Percentiles rank a stretch among this genome's conserved stretches.
Conservation (phyloP, 805 yeast species). For the Debaryomyces hansenii region DNA sequence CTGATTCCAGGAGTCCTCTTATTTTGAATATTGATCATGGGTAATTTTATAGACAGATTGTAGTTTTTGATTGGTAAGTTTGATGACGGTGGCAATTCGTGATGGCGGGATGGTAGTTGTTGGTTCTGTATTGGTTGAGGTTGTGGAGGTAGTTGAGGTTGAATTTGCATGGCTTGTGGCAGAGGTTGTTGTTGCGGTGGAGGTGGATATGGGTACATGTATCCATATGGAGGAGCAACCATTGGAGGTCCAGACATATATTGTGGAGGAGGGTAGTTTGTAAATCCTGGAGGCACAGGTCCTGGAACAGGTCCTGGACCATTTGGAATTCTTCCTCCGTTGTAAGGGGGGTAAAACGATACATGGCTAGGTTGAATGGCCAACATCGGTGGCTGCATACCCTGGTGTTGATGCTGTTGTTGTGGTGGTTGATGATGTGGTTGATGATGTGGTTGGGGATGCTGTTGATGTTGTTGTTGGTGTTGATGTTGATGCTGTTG, state of each 20-base stretch:
- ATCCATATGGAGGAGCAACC: neutral
- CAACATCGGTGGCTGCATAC: slow-evolving; percentile 2
- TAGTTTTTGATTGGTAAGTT: neutral
- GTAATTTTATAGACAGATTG: slow-evolving; percentile 1
- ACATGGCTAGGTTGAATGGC: slow-evolving; percentile 7
- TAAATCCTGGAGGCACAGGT: slow-evolving; percentile 32
- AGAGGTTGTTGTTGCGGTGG: slow-evolving; percentile 1
- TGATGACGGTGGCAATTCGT: neutral
- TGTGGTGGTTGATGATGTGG: neutral
- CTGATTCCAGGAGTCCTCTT: neutral
- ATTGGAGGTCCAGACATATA: slow-evolving; percentile 5
- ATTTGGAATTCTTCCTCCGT: slow-evolving; percentile 35
- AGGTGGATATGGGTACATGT: slow-evolving; percentile 1
- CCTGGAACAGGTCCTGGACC: slow-evolving; percentile 46
- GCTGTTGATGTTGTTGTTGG: neutral
- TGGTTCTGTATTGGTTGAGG: slow-evolving; percentile 1
- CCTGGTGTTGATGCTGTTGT: neutral
- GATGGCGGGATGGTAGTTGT: neutral
- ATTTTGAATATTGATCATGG: neutral
- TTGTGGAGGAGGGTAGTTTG: slow-evolving; percentile 3
- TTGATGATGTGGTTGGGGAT: neutral
- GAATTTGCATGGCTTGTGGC: neutral
- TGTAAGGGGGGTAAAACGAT: slow-evolving; percentile 33
- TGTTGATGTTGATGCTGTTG: neutral
- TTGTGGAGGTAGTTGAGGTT: neutral